These are phyloP conservation scores for Penicillium hesseltinei DNA, from an alignment of 2,329 filamentous ascomycete genomes.

Conservation along the genomic window DNA sequence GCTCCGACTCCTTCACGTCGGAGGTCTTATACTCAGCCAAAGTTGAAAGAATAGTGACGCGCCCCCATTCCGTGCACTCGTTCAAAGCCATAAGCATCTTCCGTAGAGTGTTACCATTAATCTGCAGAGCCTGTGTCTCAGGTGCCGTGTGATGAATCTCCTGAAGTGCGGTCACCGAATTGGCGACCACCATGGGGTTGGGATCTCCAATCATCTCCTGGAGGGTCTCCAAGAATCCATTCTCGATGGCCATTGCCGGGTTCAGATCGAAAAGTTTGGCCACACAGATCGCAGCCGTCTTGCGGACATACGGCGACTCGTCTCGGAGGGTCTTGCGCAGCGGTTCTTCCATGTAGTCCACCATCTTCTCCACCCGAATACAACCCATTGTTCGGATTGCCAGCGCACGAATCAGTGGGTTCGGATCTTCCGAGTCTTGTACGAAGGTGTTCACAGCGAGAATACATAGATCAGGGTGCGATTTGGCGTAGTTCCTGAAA, in stretches of 20 bases:
- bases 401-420: slow-evolving; percentile 88
- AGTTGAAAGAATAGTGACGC: slow-evolving; percentile 88
- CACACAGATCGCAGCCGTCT: slow-evolving; percentile 96
- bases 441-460: slow-evolving; percentile 98
- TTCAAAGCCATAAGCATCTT: slow-evolving; percentile 96
- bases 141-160: slow-evolving; percentile 90
- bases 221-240: slow-evolving; percentile 88
- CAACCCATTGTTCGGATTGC: slow-evolving; percentile 98
- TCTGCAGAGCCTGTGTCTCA: slow-evolving; percentile 80
- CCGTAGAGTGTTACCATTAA: slow-evolving; percentile 81
- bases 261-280: slow-evolving; percentile 97
- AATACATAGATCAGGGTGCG: slow-evolving; percentile 96
- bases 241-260: slow-evolving; percentile 87
- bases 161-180: slow-evolving; percentile 87
- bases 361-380: slow-evolving; percentile 98
- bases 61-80: slow-evolving; percentile 97
- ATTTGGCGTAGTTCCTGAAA: slow-evolving; percentile 95
- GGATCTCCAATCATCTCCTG: slow-evolving; percentile 97
- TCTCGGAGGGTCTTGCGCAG: slow-evolving; percentile 92
- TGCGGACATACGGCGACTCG: slow-evolving; percentile 96
- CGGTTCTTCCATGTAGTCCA: slow-evolving; percentile 99
- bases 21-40: slow-evolving; percentile 80
- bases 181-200: slow-evolving; percentile 98
- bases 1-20: slow-evolving; percentile 95
- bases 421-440: slow-evolving; percentile 97